Base-by-base conservation (phyloP, 495 filamentous ascomycete species). In the Pyrenula massariospora region DNA sequence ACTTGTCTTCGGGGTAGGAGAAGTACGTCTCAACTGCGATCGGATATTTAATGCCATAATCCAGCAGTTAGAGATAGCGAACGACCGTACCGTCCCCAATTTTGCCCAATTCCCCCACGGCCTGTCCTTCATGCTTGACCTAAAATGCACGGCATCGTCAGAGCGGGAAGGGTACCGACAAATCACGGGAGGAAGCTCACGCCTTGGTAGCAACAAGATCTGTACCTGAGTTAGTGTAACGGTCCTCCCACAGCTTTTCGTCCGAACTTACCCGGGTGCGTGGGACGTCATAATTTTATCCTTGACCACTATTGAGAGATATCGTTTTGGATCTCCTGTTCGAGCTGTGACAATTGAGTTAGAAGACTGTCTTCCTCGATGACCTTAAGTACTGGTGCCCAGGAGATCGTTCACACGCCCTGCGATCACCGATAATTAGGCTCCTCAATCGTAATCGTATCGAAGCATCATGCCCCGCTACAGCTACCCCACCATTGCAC, bases 101-200 rank as follows among this genome's bases (percentile, higher is more conserved):
- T 52, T 63, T 60, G 21, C 61, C 49, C 53, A 68, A 52, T 20
- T 55, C 23, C 22, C 68, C 67, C 25, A 58, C 62, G 11, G 67
- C 50, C n/a, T 64, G 54, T 50, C 68, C 68, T 59, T 66, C 64
- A 52, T 71, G 68, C 25, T 60, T 64, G 10, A 65, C 55, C 50
- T 52, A 52, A 8, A 52, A 19, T 5, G 31, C n/a, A 48, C 8
- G 50, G 10, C 22, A 21, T 52, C n/a, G 50, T 24, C 8, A 52
- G 19, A n/a, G n/a, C n/a, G n/a, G 50, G 20, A 24, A 5, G 10
- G n/a, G 8, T 19, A 20, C 19, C 20, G 50, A 24, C 8, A 8
- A 52, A 8, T 15, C 19, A 20, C 50, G 10, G 8, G n/a, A 10
- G 10, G 22, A 19, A 8, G 5, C 50, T 52, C 10, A 52, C 50